Evolutionary conservation across 768 basidiomycete genomes (phyloP).

Genomic region (Suillus sp.): DNA sequence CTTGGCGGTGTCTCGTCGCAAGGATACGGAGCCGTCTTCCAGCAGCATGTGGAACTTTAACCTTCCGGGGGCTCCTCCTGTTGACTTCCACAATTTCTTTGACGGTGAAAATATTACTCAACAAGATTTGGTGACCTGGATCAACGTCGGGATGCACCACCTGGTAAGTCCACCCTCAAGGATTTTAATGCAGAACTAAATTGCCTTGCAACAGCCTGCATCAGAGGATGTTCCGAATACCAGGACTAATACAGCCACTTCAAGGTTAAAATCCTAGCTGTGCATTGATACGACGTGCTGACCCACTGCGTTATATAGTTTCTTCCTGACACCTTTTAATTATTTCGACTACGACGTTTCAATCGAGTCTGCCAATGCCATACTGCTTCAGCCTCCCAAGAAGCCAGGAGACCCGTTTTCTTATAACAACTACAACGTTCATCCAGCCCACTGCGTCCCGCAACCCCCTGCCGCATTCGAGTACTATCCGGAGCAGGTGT

Average conservation of each 20-base stretch:
- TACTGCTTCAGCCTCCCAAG: constrained; percentile 45
- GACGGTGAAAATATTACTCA: constrained; percentile 64
- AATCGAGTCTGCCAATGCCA: constrained; percentile 57
- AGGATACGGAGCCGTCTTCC: constrained; percentile 62
- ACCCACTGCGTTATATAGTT: constrained; percentile 34
- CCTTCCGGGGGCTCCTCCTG: constrained; percentile 54
- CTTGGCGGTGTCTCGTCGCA: constrained; percentile 57
- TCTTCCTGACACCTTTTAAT: constrained; percentile 62
- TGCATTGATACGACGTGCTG: not conserved
- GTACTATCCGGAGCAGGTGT: constrained; percentile 38
- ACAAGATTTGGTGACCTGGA: constrained; percentile 66
- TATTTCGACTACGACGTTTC: constrained; percentile 67
- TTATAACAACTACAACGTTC: constrained; percentile 57
- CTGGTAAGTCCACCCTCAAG: constrained; percentile 37
- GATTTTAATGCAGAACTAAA: not conserved
- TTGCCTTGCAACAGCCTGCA: constrained; percentile 42
- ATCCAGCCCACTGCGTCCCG: constrained; percentile 42
- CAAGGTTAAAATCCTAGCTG: constrained; percentile 41
- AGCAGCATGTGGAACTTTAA: constrained; percentile 66
- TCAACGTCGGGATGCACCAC: constrained; percentile 70
- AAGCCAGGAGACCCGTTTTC: constrained; percentile 40
- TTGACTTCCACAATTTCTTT: constrained; percentile 65
- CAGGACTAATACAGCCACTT: constrained; percentile 56
- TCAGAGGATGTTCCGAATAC: constrained; percentile 68
- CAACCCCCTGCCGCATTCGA: constrained; percentile 40